Percentiles rank a stretch among this genome's conserved stretches.
Evolutionary conservation across 2,329 filamentous ascomycete species (phyloP).

Genomic region (Intubia oerlemansii): DNA sequence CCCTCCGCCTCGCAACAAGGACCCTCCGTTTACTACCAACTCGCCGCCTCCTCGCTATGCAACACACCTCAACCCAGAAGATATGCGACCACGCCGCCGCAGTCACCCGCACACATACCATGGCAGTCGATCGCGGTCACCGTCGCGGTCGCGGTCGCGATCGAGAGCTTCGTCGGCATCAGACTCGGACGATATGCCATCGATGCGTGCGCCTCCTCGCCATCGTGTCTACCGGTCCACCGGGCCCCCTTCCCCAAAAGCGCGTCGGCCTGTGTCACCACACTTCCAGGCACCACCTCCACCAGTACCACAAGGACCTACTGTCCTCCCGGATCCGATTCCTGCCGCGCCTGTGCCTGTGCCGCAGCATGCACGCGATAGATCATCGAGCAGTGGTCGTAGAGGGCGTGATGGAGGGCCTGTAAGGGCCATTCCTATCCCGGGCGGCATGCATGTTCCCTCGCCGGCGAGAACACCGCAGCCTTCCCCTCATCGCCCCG

Average conservation of each 20-base stretch:
- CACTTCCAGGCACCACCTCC: too few relatives aligned
- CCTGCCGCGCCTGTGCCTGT: conserved; percentile 9
- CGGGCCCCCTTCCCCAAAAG: too few relatives aligned
- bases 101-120: conserved; percentile 24
- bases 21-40: conserved; percentile 6
- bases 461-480: conserved; percentile 2
- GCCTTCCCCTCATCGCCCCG: conserved; percentile 8
- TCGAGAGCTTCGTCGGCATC: conserved; percentile 20
- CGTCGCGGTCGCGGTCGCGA: too few relatives aligned
- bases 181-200: conserved; percentile 13
- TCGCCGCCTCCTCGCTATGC: conserved; percentile 9
- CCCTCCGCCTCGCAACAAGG: conserved; percentile 13
- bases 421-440: not conserved
- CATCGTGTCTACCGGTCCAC: conserved; percentile 16
- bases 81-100: conserved; percentile 20
- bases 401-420: conserved; percentile 5
- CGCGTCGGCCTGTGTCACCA: too few relatives aligned
- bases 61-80: conserved; percentile 13
- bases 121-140: too few relatives aligned
- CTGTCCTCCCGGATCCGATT: conserved; percentile 11
- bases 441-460: conserved; percentile 1
- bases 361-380: conserved; percentile 3
- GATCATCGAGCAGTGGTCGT: conserved; percentile 6
- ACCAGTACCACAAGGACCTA: conserved; percentile 7
- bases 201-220: conserved; percentile 10